Base-by-base conservation (phyloP, 768 basidiomycete species). In the Kockovaella imperatae region DNA sequence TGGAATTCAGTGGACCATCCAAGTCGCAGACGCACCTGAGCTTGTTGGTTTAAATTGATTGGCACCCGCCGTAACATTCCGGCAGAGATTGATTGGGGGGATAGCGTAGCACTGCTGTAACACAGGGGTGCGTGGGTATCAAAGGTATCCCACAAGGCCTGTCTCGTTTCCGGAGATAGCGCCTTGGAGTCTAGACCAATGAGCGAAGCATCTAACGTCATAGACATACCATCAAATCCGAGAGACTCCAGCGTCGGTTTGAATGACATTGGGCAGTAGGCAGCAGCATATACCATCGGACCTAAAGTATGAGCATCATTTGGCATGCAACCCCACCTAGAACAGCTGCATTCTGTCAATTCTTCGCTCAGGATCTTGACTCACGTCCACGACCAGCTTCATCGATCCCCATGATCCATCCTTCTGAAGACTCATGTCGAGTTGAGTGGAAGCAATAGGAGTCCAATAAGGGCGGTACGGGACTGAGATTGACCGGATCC, bases 381-480 rank as follows among this genome's bases (percentile, higher is more conserved):
- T 53, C 47, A 70, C 69, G 95, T 0, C 95, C 95, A 46, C 95
- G 77, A 0, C 95, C 95, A 0, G 95, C 95, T 69, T 99, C 95
- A 70, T 99, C 95, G n/a, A 99, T 90, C 20, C 95, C 95, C 42
- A 99, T 83, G 41, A 96, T 87, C 74, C 91, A 95, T 0, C 85
- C 84, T 46, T 60, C 56, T 17, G 62, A 57, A 7, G 44, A 49
- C 11, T 28, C 43, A 15, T 45, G 14, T 20, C 23, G 40, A 6
- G 20, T 20, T 10, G 40, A 42, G 24, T 42, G 40, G 18, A 25
- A 42, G 10, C 6, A 13, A 28, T 42, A 42, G 14, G 40, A 42
- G 18, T 42, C 40, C 13, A 6, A 13, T 28, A 42, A 18, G 8
- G 40, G 40, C 23, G 40, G 40, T 23, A 42, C 28, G 8, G 40